Conservation (phyloP, 2,329 filamentous ascomycete species). For the Saccharata proteae region DNA sequence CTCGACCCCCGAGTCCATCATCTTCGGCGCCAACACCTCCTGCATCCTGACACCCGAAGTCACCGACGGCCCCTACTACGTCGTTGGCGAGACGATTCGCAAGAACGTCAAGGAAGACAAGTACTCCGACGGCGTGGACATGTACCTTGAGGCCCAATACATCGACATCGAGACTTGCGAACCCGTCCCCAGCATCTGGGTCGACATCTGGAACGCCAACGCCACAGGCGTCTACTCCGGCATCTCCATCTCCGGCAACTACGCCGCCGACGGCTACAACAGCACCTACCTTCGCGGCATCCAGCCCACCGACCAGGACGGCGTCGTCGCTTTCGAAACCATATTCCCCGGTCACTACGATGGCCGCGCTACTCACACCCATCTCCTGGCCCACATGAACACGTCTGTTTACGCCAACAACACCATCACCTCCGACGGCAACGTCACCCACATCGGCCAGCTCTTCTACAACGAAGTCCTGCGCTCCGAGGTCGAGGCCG, state of each 20-base stretch:
- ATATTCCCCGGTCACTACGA: constrained; percentile 33
- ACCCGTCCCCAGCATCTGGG: constrained; percentile 34
- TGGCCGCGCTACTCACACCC: constrained; percentile 28
- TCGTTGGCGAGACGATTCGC: constrained; percentile 41
- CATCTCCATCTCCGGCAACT: constrained; percentile 11
- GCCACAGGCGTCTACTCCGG: constrained; percentile 31
- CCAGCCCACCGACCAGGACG: constrained; percentile 33
- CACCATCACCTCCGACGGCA: constrained; percentile 36
- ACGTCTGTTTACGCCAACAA: constrained; percentile 34
- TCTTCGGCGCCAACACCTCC: constrained; percentile 21
- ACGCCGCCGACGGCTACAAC: constrained; percentile 18
- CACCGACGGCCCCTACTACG: constrained; percentile 26
- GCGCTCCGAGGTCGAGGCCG: constrained; percentile 37
- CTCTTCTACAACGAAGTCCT: constrained; percentile 52
- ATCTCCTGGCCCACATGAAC: constrained; percentile 24
- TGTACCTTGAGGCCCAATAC: constrained; percentile 41
- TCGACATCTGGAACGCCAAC: constrained; percentile 42
- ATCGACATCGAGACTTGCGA: constrained; percentile 44
- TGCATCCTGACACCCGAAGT: constrained; percentile 23
- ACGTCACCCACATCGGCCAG: constrained; percentile 51
- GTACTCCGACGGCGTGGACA: constrained; percentile 29
- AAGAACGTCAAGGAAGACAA: constrained; percentile 36
- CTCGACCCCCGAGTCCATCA: constrained; percentile 14
- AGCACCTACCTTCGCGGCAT: constrained; percentile 36
- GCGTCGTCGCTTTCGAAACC: constrained; percentile 38